Conservation (phyloP, 805 yeast genomes). For the Suhomyces faveliae region DNA sequence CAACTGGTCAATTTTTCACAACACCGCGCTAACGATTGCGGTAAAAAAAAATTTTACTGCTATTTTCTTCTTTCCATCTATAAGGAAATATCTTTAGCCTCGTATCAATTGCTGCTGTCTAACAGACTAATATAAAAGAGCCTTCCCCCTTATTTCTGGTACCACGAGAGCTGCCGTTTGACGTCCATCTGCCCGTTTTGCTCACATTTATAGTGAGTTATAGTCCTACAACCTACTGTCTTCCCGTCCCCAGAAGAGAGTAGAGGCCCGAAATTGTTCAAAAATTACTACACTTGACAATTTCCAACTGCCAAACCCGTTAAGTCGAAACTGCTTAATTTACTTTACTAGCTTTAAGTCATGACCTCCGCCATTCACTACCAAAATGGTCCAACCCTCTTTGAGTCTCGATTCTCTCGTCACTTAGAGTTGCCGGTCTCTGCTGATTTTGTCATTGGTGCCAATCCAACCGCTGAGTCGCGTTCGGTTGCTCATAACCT, state of each 20-base stretch:
- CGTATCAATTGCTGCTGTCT: not conserved
- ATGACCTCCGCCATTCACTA: constrained; percentile 22
- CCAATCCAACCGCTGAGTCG: not conserved
- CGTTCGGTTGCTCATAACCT: not conserved
- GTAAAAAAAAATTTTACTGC: not conserved
- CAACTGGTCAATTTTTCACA: not conserved
- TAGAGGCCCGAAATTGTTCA: constrained; percentile 3
- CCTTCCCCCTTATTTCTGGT: constrained; percentile 7
- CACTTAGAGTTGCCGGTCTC: not conserved
- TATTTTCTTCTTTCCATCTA: not conserved
- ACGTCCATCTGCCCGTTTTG: constrained; percentile 21
- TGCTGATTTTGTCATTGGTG: not conserved
- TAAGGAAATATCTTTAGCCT: not conserved
- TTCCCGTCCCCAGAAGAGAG: constrained; percentile 8
- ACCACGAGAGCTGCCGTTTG: constrained; percentile 48
- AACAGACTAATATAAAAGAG: constrained; percentile 4
- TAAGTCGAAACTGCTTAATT: not conserved
- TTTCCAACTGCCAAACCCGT: not conserved
- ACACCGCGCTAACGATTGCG: constrained; percentile 1
- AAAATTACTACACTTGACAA: not conserved
- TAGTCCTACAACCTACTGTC: constrained; percentile 4
- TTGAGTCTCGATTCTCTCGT: not conserved
- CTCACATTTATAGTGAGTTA: constrained; percentile 36
- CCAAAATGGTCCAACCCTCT: constrained; percentile 11
- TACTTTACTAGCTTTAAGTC: constrained; percentile 7